phyloP scores from a whole-genome alignment of 805 yeast species.

The Candida endomychidarum region DNA sequence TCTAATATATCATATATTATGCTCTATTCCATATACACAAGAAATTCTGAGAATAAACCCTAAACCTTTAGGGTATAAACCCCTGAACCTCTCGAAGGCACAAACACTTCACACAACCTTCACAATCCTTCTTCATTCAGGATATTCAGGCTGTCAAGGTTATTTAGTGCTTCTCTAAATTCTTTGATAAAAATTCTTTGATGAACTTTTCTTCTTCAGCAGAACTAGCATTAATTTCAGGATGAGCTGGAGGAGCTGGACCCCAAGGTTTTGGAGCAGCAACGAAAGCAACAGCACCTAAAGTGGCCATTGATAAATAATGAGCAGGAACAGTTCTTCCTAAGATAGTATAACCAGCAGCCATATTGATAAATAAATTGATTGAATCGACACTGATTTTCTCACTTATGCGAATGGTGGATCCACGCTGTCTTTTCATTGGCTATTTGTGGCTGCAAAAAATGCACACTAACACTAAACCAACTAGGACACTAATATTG shows the following conservation, averaged over 20 bases:
- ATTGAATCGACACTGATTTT: not conserved
- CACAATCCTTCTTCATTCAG: not conserved
- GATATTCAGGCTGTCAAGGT: not conserved
- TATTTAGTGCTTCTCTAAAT: constrained; percentile 35
- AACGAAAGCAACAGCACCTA: constrained; percentile 63
- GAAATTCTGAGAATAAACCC: too few relatives aligned
- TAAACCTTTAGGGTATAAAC: too few relatives aligned
- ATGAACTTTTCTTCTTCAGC: constrained; percentile 91
- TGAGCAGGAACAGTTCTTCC: constrained; percentile 86
- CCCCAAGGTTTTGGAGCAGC: constrained; percentile 76
- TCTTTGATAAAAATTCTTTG: constrained; percentile 59
- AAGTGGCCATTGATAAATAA: constrained; percentile 77
- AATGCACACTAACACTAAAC: not conserved
- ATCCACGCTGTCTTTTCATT: constrained; percentile 9
- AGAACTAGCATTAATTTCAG: constrained; percentile 71
- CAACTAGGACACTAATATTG: too few relatives aligned
- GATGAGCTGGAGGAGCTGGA: constrained; percentile 57
- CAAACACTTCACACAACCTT: not conserved
- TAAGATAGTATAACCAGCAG: constrained; percentile 77
- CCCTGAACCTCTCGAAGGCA: too few relatives aligned
- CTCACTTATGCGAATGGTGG: not conserved
- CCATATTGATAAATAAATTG: constrained; percentile 50
- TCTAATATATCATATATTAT: too few relatives aligned
- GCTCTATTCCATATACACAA: too few relatives aligned
- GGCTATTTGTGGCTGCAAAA: constrained; percentile 19